phyloP scores from a whole-genome alignment of 176 grass and related monocot species.

The Lolium multiflorum region DNA sequence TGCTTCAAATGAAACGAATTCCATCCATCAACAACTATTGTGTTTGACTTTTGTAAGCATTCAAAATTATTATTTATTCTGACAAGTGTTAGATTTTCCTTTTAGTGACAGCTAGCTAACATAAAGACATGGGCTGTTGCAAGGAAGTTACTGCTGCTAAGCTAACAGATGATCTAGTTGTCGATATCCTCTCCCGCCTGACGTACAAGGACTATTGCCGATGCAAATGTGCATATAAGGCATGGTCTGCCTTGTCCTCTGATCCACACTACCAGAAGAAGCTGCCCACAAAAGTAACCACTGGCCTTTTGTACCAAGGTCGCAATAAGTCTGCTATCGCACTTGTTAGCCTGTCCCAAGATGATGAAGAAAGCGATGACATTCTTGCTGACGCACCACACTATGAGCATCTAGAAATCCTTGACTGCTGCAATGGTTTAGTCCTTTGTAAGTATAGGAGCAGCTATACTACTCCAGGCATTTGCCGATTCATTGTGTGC shows the following conservation, averaged over 20 bases:
- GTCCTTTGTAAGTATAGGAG: conserved; percentile 48
- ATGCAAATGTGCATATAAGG: conserved; percentile 11
- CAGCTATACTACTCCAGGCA: conserved; percentile 8
- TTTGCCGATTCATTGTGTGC: conserved; percentile 40
- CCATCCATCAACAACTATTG: too few relatives aligned
- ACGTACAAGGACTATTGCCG: neutral
- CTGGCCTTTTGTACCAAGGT: conserved; percentile 43
- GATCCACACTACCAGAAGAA: conserved; percentile 25
- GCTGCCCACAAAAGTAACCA: conserved; percentile 41
- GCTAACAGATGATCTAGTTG: conserved; percentile 7
- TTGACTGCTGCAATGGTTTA: conserved; percentile 61
- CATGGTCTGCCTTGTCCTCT: conserved; percentile 18
- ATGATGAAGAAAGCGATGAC: neutral
- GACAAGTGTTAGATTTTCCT: neutral
- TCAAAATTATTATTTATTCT: too few relatives aligned
- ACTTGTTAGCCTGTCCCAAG: conserved; percentile 4
- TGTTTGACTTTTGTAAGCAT: too few relatives aligned
- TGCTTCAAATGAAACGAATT: too few relatives aligned
- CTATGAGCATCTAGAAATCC: conserved; percentile 25
- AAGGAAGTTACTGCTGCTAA: conserved; percentile 1
- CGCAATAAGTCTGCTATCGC: neutral
- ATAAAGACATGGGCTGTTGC: neutral
- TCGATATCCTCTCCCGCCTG: neutral
- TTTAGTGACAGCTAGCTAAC: neutral
- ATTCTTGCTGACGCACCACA: conserved; percentile 44